A percentile compares a stretch with the other conserved stretches of the same genome.
These are phyloP conservation scores for Erodium texanum DNA, from an alignment of 441 rosid genomes.

Conservation along the genomic window DNA sequence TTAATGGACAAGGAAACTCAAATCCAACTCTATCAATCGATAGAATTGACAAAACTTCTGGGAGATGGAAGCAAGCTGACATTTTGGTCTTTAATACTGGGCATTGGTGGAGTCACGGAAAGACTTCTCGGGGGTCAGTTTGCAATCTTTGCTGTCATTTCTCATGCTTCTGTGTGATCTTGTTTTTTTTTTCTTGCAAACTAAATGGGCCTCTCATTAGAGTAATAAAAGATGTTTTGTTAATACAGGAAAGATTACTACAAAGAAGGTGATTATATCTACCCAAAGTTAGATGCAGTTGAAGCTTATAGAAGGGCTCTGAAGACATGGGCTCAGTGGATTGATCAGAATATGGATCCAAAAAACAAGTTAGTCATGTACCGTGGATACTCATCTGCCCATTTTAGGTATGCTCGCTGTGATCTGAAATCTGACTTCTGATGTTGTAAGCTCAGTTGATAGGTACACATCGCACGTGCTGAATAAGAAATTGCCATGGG, in stretches of 20 bases:
- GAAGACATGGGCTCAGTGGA: conserved; percentile 84
- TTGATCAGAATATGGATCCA: conserved; percentile 45
- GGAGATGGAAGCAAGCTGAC: conserved; percentile 66
- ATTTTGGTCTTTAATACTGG: conserved; percentile 86
- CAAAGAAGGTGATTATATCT: conserved; percentile 76
- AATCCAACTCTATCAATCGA: conserved; percentile 79
- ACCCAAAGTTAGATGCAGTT: conserved; percentile 70
- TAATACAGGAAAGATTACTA: conserved; percentile 73
- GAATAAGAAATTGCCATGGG: neutral
- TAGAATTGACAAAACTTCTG: conserved; percentile 59
- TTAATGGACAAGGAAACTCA: conserved; percentile 56
- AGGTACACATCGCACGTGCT: neutral
- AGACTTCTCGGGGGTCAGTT: conserved; percentile 78
- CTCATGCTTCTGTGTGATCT: neutral
- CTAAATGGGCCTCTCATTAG: neutral
- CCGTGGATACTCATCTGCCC: conserved; percentile 91
- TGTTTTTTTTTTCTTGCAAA: neutral
- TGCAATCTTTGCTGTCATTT: neutral
- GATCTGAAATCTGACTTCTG: neutral
- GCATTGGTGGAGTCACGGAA: conserved; percentile 98
- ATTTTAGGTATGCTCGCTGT: conserved; percentile 51
- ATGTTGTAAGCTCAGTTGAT: neutral
- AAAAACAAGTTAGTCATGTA: conserved; percentile 59
- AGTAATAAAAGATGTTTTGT: conserved; percentile 18
- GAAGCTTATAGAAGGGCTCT: conserved; percentile 80